Conservation (phyloP, 139 green algal genomes). For the Chlamydomonas applanata region DNA sequence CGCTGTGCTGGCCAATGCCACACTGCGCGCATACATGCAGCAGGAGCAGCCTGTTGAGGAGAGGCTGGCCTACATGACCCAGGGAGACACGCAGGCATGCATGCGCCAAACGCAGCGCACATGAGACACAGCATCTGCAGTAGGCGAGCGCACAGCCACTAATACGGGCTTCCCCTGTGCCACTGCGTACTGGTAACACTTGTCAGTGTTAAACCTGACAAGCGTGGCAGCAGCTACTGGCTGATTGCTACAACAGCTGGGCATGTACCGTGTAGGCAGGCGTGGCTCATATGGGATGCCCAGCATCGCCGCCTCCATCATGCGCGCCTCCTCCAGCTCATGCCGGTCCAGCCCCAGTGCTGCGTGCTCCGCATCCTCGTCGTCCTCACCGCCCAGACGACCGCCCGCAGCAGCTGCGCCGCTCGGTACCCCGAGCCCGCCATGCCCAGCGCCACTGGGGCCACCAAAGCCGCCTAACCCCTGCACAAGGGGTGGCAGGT, state of each 20-base stretch:
- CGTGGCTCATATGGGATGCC: slow-evolving; percentile 69
- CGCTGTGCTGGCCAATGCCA: background rate
- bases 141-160: background rate
- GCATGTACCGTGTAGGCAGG: slow-evolving; percentile 26
- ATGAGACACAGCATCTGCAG: background rate
- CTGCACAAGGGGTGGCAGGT: too few species aligned
- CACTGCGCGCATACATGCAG: background rate
- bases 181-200: too few species aligned
- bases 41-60: background rate
- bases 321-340: slow-evolving; percentile 69
- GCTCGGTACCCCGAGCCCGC: background rate
- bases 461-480: too few species aligned
- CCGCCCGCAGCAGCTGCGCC: background rate
- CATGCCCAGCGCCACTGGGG: background rate
- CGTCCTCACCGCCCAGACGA: background rate
- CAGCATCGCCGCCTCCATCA: slow-evolving; percentile 83
- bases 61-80: background rate
- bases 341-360: slow-evolving; percentile 21
- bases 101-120: background rate
- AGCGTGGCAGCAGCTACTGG: too few species aligned
- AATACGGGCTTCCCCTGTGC: background rate
- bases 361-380: slow-evolving; percentile 13
- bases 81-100: background rate
- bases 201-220: too few species aligned
- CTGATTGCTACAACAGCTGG: too few species aligned